Conservation (phyloP, 257 asterid species). For the Leonotis leonurus region DNA sequence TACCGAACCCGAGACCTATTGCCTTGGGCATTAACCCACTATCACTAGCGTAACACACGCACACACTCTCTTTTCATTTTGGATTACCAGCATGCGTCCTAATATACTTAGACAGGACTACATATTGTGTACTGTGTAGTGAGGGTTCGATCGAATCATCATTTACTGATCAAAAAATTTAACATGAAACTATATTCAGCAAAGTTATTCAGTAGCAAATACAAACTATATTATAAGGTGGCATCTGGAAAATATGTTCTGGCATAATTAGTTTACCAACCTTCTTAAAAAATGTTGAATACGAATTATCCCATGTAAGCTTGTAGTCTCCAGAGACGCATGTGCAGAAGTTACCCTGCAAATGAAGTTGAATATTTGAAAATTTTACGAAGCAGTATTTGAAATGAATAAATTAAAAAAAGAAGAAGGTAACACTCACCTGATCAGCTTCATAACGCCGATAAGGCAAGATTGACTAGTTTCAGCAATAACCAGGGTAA, state of each 20-base stretch:
- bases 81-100: not conserved
- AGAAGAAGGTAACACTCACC: conserved; percentile 49
- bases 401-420: conserved; percentile 3
- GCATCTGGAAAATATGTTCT: not conserved
- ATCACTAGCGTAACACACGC: no score
- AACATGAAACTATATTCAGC: not conserved
- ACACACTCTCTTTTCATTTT: no score
- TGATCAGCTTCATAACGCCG: conserved; percentile 85
- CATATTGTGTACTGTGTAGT: not conserved
- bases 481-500: conserved; percentile 20
- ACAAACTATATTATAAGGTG: not conserved
- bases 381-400: not conserved
- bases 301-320: conserved; percentile 92
- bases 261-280: conserved; percentile 32
- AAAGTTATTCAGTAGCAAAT: not conserved
- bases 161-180: not conserved
- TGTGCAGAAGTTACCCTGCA: conserved; percentile 93
- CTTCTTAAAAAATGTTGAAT: conserved; percentile 81
- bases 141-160: not conserved
- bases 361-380: conserved; percentile 10
- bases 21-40: no score
- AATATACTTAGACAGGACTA: not conserved
- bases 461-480: conserved; percentile 82
- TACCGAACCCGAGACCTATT: no score
- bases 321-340: conserved; percentile 79